Evolutionary conservation across 371 early-diverging fungal species (phyloP).

Genomic region (Lichtheimia hyalospora): DNA sequence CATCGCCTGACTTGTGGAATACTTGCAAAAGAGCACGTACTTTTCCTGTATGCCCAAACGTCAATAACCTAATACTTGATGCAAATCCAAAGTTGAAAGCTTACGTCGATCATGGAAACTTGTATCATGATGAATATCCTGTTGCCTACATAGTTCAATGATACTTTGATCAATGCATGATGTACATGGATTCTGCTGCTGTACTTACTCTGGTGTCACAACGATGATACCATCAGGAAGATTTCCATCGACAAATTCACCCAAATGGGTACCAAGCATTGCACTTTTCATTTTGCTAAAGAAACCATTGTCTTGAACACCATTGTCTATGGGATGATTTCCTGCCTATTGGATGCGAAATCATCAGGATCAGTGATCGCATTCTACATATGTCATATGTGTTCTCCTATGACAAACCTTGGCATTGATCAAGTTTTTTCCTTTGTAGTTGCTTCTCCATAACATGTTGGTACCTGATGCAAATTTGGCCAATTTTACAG

Average conservation of each 20-base stretch:
- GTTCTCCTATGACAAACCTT: not conserved
- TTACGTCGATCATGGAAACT: not conserved
- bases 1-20: not conserved
- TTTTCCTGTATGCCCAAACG: not conserved
- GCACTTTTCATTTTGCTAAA: not conserved
- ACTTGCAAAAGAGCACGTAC: too few species aligned
- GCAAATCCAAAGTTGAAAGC: not conserved
- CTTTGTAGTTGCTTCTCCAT: conserved; percentile 2
- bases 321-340: too few species aligned
- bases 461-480: conserved; percentile 6
- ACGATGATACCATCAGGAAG: too few species aligned
- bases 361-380: not conserved
- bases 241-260: too few species aligned
- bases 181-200: too few species aligned
- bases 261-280: too few species aligned
- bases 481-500: conserved; percentile 7
- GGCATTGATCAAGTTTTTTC: conserved; percentile 4
- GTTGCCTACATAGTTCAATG: too few species aligned
- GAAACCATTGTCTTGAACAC: not conserved
- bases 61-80: not conserved
- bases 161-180: too few species aligned
- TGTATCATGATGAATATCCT: too few species aligned
- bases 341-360: not conserved
- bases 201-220: too few species aligned
- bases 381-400: not conserved